Conservation (phyloP, 352 stramenopile genomes). For the Phytophthora ohioensis region DNA sequence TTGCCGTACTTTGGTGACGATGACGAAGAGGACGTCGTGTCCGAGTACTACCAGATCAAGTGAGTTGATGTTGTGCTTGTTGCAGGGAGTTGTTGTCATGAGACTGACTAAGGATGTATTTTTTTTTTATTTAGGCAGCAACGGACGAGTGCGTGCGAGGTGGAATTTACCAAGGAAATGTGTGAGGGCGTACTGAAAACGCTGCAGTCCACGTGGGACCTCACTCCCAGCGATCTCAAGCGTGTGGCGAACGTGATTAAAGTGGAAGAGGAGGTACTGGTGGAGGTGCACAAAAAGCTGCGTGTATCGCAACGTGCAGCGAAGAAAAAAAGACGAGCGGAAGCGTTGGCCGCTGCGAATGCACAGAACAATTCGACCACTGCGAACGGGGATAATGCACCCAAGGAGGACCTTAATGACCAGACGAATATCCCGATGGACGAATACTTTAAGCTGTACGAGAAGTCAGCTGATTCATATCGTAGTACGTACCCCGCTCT, state of each 20-base stretch:
- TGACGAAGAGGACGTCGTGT: conserved; percentile 86
- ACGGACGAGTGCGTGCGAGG: conserved; percentile 69
- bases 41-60: conserved; percentile 88
- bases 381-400: neutral
- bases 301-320: conserved; percentile 39
- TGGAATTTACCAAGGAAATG: conserved; percentile 81
- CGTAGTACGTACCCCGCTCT: conserved; percentile 45
- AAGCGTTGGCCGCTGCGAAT: conserved; percentile 24
- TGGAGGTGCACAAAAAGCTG: conserved; percentile 74
- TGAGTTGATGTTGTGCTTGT: conserved; percentile 31
- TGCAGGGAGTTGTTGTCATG: neutral
- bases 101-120: conserved; percentile 5
- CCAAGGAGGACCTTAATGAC: conserved; percentile 14
- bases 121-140: conserved; percentile 50
- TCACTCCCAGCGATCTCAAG: conserved; percentile 62
- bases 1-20: conserved; percentile 83
- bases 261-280: conserved; percentile 72
- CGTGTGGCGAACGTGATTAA: conserved; percentile 70
- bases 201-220: conserved; percentile 77
- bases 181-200: conserved; percentile 70
- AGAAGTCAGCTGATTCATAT: conserved; percentile 71
- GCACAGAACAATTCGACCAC: conserved; percentile 9
- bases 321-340: conserved; percentile 52
- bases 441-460: conserved; percentile 62
- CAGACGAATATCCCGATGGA: conserved; percentile 41